phyloP scores from a whole-genome alignment of 768 basidiomycete species.

The Pisolithus orientalis region DNA sequence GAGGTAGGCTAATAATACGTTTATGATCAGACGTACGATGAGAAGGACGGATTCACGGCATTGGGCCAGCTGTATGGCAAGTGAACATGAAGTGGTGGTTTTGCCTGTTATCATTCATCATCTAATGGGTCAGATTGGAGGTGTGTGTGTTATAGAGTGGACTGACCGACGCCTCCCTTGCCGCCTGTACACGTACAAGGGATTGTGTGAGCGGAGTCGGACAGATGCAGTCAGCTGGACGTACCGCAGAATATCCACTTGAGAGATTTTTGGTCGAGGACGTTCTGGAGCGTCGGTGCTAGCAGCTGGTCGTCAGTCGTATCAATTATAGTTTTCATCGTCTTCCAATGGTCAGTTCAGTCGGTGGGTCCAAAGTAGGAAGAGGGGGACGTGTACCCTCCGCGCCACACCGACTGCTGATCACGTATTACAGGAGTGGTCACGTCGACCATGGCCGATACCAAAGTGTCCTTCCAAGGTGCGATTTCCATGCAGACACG shows the following conservation, averaged over 20 bases:
- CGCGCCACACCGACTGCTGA: too few species aligned
- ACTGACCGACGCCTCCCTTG: constrained; percentile 95
- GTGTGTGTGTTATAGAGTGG: background rate
- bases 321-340: constrained; percentile 7
- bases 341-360: constrained; percentile 1
- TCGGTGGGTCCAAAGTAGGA: background rate
- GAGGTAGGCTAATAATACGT: background rate
- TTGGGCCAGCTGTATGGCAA: constrained; percentile 93
- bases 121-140: background rate
- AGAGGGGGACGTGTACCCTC: too few species aligned
- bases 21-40: constrained; percentile 55
- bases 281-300: constrained; percentile 85
- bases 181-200: constrained; percentile 54
- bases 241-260: constrained; percentile 99
- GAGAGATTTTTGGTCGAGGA: constrained; percentile 85
- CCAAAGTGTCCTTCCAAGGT: constrained; percentile 36
- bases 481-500: constrained; percentile 7
- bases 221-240: constrained; percentile 25
- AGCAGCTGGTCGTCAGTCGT: constrained; percentile 39
- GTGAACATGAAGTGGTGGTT: constrained; percentile 95
- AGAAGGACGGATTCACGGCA: constrained; percentile 92
- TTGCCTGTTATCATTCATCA: constrained; percentile 55
- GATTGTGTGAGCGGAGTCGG: constrained; percentile 7
- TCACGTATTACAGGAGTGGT: too few species aligned
- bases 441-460: constrained; percentile 17